Evolutionary conservation across 2,329 filamentous ascomycete species (phyloP), one percentile per base, ranked within the genome.

Genomic region (Clathrospora elynae): DNA sequence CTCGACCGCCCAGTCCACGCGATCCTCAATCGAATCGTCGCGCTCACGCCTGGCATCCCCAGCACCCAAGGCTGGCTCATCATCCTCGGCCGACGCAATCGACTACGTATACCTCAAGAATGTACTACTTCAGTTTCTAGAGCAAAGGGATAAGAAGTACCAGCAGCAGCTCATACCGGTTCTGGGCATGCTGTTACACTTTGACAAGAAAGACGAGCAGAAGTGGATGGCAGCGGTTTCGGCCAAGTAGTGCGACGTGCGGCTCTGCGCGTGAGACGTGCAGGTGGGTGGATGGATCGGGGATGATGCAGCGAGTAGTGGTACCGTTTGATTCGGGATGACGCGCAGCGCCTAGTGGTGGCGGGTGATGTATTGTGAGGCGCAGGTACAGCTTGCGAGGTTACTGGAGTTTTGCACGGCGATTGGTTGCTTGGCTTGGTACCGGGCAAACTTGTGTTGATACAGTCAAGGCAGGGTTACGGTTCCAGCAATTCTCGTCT

Each of bases 141-240:
- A 91, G 74, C 84, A 88, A 55, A 88, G 84, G 72, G 88, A 92
- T 64, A 87, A 85, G 67, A 87, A 82, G 73, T 75, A 88, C 57
- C 81, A 89, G 59, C 78, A 83, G 51, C 86, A 90, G 74, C 76
- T 92, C 52, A 85, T 93, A 42, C 87, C 87, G 1, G 87, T 91
- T 22, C 68, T 93, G 59, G 85, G 85, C 19, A 85, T 87, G 78
- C 72, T 92, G 64, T 72, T 93, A 62, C 82, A 83, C 66, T 90
- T 92, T 72, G 85, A 90, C 71, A 83, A 83, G 58, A 82, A 80
- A 57, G 90, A 96, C 57, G 87, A 93, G 72, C 85, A 93, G 71
- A 92, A 89, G 71, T 95, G 90, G 89, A 82, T 86, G 71, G 81
- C 84, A 12, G 90, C 87, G 2, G 84, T 95, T 34, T 76, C 78